Conservation (phyloP, 2,329 filamentous ascomycete species). For the Aureobasidium sp. region DNA sequence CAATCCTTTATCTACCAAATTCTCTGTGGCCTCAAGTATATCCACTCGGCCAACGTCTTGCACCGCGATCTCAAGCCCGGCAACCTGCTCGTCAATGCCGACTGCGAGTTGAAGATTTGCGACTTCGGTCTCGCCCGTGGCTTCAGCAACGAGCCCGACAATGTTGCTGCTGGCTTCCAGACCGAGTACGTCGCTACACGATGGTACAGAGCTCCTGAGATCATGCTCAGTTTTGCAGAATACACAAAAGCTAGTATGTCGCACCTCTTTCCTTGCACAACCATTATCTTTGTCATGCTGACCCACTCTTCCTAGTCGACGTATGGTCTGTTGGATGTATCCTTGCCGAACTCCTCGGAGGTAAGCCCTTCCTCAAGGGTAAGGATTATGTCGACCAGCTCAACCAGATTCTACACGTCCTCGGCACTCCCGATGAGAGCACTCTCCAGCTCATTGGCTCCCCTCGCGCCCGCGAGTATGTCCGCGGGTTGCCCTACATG, state of each 20-base stretch:
- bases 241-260: constrained; percentile 99
- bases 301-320: constrained; percentile 58
- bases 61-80: constrained; percentile 96
- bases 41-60: constrained; percentile 95
- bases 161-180: constrained; percentile 82
- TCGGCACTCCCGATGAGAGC: constrained; percentile 93
- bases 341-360: constrained; percentile 88
- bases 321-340: constrained; percentile 99
- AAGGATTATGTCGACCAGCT: constrained; percentile 98
- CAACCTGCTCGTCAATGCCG: constrained; percentile 94
- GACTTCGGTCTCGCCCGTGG: constrained; percentile 95
- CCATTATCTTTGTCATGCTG: neutral
- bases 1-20: constrained; percentile 99
- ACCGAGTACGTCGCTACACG: constrained; percentile 97
- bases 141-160: constrained; percentile 93
- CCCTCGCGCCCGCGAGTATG: constrained; percentile 93
- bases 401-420: constrained; percentile 97
- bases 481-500: constrained; percentile 80
- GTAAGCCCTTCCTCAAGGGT: constrained; percentile 97
- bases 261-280: neutral
- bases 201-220: constrained; percentile 98
- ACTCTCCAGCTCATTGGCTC: constrained; percentile 91
- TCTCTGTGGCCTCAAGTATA: constrained; percentile 96
- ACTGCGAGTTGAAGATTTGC: constrained; percentile 98
- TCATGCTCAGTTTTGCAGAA: constrained; percentile 99